Evolutionary conservation across 2,329 filamentous ascomycete genomes (phyloP).

Genomic region (Nemania sp.): DNA sequence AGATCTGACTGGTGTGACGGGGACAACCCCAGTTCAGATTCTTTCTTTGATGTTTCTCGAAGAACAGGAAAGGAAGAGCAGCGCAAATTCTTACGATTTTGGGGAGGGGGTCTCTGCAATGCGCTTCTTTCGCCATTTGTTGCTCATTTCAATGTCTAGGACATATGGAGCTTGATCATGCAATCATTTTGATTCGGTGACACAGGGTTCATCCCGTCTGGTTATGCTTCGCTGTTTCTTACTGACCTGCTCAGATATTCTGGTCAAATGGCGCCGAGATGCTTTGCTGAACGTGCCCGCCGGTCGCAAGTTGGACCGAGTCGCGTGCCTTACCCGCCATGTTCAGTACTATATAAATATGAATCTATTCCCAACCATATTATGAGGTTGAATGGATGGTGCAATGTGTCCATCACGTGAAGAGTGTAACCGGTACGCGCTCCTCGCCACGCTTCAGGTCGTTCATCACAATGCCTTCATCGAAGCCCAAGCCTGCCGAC

Average conservation of each 20-base stretch:
- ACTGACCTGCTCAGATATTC: constrained; percentile 23
- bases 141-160: constrained; percentile 40
- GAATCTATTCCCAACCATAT: constrained; percentile 3
- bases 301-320: constrained; percentile 22
- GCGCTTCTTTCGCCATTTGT: constrained; percentile 30
- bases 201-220: constrained; percentile 32
- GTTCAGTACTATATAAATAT: constrained; percentile 21
- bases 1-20: constrained; percentile 32
- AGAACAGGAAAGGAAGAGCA: constrained; percentile 28
- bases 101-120: constrained; percentile 18
- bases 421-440: constrained; percentile 1
- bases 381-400: not conserved
- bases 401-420: not conserved
- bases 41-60: constrained; percentile 31
- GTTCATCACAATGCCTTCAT: constrained; percentile 52
- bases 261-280: constrained; percentile 23
- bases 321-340: not conserved
- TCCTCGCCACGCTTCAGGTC: constrained; percentile 22
- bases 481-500: constrained; percentile 67
- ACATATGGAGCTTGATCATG: constrained; percentile 38
- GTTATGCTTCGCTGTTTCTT: constrained; percentile 20
- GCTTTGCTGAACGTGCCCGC: constrained; percentile 21
- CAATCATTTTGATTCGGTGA: constrained; percentile 37
- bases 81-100: constrained; percentile 26
- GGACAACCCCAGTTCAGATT: constrained; percentile 34